Base-by-base conservation (phyloP, 257 asterid genomes). In the Solanum dulcamara region DNA sequence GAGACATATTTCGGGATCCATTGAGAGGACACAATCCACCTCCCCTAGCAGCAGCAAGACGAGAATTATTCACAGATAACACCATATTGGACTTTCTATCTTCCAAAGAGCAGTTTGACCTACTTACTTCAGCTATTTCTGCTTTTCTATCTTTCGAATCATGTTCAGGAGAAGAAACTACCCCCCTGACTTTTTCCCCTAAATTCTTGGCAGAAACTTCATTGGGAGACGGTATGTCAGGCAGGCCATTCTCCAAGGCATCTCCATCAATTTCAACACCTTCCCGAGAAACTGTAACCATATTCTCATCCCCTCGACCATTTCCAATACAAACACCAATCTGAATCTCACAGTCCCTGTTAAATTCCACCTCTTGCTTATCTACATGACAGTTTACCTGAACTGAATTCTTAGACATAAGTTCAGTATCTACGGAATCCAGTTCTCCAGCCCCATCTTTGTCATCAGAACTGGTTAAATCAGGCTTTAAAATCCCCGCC, bases 381-480 rank as follows among this genome's bases (percentile, higher is more conserved):
- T 89, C 89, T 86, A 83, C 50, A 81, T 30, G 85, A 38, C 82
- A 57, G 42, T 83, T 89, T 85, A 48, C 88, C 22, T 57, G 80
- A 40, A 83, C 72, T 44, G 67, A 80, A 87, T 85, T 88, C 85
- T 81, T 74, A 28, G 87, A 66, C 72, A 75, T 67, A 79, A 84
- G 90, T 53, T 80, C 90, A 46, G 89, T 75, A 79, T 85, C 92
- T 62, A 81, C 38, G 20, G 90, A 86, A 87, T 87, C 93, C 84
- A 48, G 81, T 64, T 89, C 85, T 77, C 84, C 86, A 11, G 89
- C 60, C 86, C 68, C 89, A 38, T 84, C 86, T 57, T 55, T 70
- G 48, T 87, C 91, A 77, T 75, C 91, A 68, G 74, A 80, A 71
- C 68, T 86, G 87, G 90, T 88, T 71, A 88, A 42, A 84, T 91